A percentile compares a stretch with the other conserved stretches of the same genome.
Conservation (phyloP, 164 flowering plant genomes). For the Stephania yunnanensis region DNA sequence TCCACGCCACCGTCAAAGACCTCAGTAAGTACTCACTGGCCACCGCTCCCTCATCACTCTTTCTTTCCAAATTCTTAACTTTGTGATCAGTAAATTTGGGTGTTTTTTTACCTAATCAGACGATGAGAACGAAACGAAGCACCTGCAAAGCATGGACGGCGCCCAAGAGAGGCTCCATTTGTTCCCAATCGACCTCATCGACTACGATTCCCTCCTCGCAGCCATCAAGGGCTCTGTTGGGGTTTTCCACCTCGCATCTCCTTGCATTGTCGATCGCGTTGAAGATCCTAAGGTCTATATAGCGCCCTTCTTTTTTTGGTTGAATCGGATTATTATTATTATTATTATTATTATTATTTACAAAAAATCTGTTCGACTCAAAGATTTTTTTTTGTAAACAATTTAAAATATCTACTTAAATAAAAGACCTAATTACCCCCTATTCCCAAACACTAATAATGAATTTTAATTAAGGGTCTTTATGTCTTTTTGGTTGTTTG, state of each 20-base stretch:
- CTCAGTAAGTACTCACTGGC: constrained; percentile 13
- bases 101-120: constrained; percentile 26
- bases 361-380: too few species aligned
- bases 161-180: constrained; percentile 62
- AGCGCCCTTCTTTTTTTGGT: neutral
- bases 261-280: constrained; percentile 65
- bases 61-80: neutral
- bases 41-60: neutral
- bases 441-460: too few species aligned
- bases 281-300: constrained; percentile 56
- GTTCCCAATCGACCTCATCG: constrained; percentile 73
- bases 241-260: constrained; percentile 91
- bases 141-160: constrained; percentile 59
- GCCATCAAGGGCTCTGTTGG: constrained; percentile 64
- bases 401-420: too few species aligned
- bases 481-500: too few species aligned
- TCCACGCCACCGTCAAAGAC: constrained; percentile 31
- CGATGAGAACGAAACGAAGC: constrained; percentile 78
- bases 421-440: too few species aligned
- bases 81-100: neutral
- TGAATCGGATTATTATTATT: neutral
- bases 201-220: constrained; percentile 58
- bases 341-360: too few species aligned
- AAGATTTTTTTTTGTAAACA: too few species aligned
- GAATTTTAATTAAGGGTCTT: too few species aligned